These are phyloP conservation scores for Trichoderma breve DNA, from an alignment of 2,329 filamentous ascomycete species.

Conservation along the genomic window DNA sequence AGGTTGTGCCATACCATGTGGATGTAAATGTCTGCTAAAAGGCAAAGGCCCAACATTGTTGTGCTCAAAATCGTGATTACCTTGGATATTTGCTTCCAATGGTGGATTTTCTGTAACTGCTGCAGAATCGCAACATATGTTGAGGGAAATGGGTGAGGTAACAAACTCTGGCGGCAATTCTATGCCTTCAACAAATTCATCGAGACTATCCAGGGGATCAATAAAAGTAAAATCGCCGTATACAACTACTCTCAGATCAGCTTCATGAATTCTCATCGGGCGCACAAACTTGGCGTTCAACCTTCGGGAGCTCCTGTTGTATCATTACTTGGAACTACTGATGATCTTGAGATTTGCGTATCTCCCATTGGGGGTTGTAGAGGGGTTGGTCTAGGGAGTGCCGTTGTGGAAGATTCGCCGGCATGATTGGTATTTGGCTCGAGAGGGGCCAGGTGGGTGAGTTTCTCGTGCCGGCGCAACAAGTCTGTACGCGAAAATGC, in stretches of 20 bases:
- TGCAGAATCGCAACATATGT: not conserved
- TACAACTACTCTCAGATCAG: not conserved
- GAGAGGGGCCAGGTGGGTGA: not conserved
- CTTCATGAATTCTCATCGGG: not conserved
- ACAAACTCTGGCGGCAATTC: not conserved
- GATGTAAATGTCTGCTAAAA: not conserved
- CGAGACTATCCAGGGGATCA: not conserved
- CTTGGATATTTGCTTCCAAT: not conserved
- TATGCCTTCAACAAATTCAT: not conserved
- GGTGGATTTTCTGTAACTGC: not conserved
- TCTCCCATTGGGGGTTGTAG: not conserved
- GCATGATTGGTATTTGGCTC: not conserved
- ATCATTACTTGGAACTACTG: not conserved
- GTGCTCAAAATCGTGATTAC: not conserved
- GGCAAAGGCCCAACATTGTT: not conserved
- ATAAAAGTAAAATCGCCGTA: not conserved
- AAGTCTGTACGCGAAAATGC: not conserved
- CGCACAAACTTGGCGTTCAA: not conserved
- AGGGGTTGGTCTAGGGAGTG: not conserved
- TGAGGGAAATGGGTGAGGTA: not conserved
- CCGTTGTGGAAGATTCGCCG: not conserved
- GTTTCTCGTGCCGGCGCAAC: not conserved
- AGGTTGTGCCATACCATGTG: not conserved
- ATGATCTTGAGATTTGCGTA: not conserved
- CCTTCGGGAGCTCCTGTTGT: not conserved